Evolutionary conservation across 1,284 basidiomycete genomes (phyloP).

Genomic region (Sphaerobolus stellatus): DNA sequence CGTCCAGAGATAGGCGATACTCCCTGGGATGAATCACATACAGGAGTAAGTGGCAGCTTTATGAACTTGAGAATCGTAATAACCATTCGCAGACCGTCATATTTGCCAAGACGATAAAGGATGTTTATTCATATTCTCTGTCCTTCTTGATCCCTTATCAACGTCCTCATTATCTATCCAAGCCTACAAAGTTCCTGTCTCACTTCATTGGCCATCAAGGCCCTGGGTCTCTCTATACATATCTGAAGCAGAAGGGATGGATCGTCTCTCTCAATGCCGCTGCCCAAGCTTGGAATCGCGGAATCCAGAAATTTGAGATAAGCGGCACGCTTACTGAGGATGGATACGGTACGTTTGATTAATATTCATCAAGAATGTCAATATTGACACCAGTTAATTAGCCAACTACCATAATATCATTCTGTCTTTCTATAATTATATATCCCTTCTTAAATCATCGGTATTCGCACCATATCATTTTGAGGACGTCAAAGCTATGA

Average conservation of each 20-base stretch:
- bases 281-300: slow-evolving; percentile 72
- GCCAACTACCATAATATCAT: no score
- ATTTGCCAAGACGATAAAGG: slow-evolving; percentile 92
- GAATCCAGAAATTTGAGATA: slow-evolving; percentile 90
- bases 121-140: slow-evolving; percentile 84
- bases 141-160: slow-evolving; percentile 89
- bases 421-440: slow-evolving; percentile 60
- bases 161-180: slow-evolving; percentile 73
- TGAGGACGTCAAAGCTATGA: slow-evolving; percentile 75
- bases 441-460: slow-evolving; percentile 68
- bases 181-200: slow-evolving; percentile 79
- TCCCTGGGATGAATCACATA: slow-evolving; percentile 72
- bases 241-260: slow-evolving; percentile 93
- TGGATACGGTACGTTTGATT: slow-evolving; percentile 72
- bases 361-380: no score
- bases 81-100: no score
- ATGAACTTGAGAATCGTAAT: background rate
- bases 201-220: slow-evolving; percentile 98
- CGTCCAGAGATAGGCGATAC: slow-evolving; percentile 72
- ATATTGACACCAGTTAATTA: no score
- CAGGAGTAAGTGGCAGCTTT: slow-evolving; percentile 57
- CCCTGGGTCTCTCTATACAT: slow-evolving; percentile 88
- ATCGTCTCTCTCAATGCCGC: slow-evolving; percentile 75
- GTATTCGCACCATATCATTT: slow-evolving; percentile 76
- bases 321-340: slow-evolving; percentile 81